These are phyloP conservation scores for Sanghuangporus baumii DNA, from an alignment of 1,284 basidiomycete species.

Conservation along the genomic window DNA sequence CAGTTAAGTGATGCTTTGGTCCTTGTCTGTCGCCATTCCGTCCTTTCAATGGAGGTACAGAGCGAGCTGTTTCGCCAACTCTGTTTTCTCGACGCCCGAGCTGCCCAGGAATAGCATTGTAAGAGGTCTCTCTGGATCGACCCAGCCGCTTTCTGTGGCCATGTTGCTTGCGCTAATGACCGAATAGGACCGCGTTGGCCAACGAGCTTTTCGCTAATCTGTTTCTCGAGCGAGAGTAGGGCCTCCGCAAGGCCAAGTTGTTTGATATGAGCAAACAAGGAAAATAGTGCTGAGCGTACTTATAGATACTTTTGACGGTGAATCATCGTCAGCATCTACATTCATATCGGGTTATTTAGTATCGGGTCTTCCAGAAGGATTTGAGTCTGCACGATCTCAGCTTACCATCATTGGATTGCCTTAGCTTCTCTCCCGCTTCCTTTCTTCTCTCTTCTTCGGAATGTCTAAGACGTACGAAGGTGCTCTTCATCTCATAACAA, in stretches of 20 bases:
- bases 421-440: not conserved
- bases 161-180: constrained; percentile 4
- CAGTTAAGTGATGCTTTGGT: not conserved
- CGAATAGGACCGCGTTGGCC: constrained; percentile 13
- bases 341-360: not conserved
- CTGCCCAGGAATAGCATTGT: constrained; percentile 15
- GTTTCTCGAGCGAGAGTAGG: not conserved
- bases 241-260: not conserved
- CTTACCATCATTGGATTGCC: too few species aligned
- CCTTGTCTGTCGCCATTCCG: not conserved
- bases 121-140: constrained; percentile 14
- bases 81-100: constrained; percentile 15
- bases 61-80: constrained; percentile 13
- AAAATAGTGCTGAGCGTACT: not conserved
- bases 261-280: not conserved
- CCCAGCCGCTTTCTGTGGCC: constrained; percentile 9
- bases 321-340: not conserved
- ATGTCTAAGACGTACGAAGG: not conserved
- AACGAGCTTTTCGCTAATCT: constrained; percentile 8
- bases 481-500: not conserved
- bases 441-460: constrained; percentile 9
- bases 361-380: not conserved
- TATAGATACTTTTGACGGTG: not conserved
- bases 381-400: not conserved
- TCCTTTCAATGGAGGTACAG: constrained; percentile 7